Evolutionary conservation across 495 filamentous ascomycete species (phyloP).

Genomic region (Aspergillus funiculosus): DNA sequence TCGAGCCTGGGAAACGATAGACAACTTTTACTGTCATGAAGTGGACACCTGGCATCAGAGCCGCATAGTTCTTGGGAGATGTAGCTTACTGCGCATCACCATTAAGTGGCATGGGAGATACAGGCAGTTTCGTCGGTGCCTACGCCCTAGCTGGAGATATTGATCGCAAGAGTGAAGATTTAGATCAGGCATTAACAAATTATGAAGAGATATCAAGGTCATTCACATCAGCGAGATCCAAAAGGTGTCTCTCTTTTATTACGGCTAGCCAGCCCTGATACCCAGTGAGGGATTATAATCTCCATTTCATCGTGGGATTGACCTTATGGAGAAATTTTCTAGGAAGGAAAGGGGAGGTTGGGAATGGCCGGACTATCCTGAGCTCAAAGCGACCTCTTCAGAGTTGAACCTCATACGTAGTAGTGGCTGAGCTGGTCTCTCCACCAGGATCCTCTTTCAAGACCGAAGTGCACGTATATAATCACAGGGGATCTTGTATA

Average conservation of each 20-base stretch:
- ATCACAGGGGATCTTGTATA: no score
- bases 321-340: slow-evolving; percentile 18
- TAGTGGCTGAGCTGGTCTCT: no score
- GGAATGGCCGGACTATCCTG: slow-evolving; percentile 25
- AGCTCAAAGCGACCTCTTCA: no score
- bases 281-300: slow-evolving; percentile 22
- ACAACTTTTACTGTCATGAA: slow-evolving; percentile 47
- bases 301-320: slow-evolving; percentile 16
- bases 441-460: no score
- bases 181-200: slow-evolving; percentile 18
- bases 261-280: slow-evolving; percentile 16
- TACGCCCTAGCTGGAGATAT: slow-evolving; percentile 53
- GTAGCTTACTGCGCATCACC: slow-evolving; percentile 48
- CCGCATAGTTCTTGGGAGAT: slow-evolving; percentile 52
- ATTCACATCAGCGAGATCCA: slow-evolving; percentile 29
- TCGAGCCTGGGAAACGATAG: slow-evolving; percentile 32
- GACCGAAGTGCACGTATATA: no score
- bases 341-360: slow-evolving; percentile 21
- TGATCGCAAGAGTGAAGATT: slow-evolving; percentile 17
- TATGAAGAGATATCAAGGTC: slow-evolving; percentile 29
- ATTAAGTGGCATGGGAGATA: slow-evolving; percentile 47
- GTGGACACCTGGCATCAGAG: slow-evolving; percentile 39
- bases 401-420: no score
- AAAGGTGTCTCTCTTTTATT: slow-evolving; percentile 15
- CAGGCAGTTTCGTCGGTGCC: slow-evolving; percentile 40